Conservation (phyloP, 306 rosid species). For the Luffa acutangula region DNA sequence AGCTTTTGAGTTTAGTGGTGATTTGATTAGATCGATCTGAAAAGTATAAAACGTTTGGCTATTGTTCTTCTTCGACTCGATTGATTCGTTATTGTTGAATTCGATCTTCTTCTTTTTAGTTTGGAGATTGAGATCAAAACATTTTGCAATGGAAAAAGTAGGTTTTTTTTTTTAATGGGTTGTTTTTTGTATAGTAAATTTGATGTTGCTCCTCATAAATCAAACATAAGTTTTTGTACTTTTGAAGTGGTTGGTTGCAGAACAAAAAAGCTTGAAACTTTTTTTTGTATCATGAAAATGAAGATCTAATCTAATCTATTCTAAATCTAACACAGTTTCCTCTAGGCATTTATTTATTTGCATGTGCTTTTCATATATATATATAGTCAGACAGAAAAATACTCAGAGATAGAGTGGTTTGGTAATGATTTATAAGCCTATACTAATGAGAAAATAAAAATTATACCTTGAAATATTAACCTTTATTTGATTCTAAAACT, state of each 20-base stretch:
- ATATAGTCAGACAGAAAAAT: background rate
- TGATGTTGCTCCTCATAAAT: background rate
- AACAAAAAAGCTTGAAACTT: background rate
- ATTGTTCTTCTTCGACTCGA: background rate
- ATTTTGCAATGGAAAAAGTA: background rate
- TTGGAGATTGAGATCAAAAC: background rate
- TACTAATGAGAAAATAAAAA: background rate
- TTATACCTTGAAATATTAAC: no score
- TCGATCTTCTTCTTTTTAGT: background rate
- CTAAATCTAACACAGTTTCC: background rate
- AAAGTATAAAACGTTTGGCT: background rate
- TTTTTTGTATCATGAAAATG: background rate
- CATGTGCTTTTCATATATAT: background rate
- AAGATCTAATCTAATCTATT: background rate
- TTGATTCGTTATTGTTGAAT: background rate
- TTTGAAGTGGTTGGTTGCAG: background rate
- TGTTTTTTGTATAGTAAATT: background rate
- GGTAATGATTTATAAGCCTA: background rate
- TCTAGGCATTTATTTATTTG: background rate
- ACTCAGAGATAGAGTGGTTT: background rate
- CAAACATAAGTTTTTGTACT: background rate
- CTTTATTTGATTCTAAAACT: background rate
- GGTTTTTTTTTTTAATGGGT: background rate
- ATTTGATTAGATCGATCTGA: background rate
- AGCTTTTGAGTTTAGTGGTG: background rate